Evolutionary conservation across 2,329 filamentous ascomycete genomes (phyloP), one percentile per base, ranked within the genome.

Genomic region (Leptographium lundbergii): DNA sequence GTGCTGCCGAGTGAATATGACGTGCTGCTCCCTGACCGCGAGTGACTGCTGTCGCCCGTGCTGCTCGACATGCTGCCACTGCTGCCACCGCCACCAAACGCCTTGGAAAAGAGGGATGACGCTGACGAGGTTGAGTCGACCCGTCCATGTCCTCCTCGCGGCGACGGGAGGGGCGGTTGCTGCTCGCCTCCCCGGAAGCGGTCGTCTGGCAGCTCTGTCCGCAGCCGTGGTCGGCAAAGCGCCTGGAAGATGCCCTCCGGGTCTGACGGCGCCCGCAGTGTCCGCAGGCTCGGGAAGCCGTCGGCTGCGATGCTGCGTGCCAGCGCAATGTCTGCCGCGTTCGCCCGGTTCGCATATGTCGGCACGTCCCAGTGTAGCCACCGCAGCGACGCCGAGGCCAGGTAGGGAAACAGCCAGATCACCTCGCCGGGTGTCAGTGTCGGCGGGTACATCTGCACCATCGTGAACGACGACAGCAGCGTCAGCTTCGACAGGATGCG

Each of bases 161-260:
- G 11, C 27, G 52, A n/a, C 29, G 52, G 47, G n/a, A 27, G 24
- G 17, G 22, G n/a, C 34, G 14, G 19, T 54, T 19, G 25, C 50
- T 32, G 17, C 50, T 32, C 29, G n/a, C 32, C 3, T 10, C 3
- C n/a, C 60, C 59, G 4, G 64, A 76, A 78, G 25, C 75, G 75
- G 62, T 83, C 79, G 11, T 70, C 71, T 1, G 78, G 74, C 25
- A 79, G 71, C 48, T 82, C 77, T 24, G 81, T 73, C 34, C 76
- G 75, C 34, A 80, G 79, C 4, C 77, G 72, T 0, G 87, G 87
- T 51, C 77, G 79, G 69, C 88, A 91, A 1, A 90, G 76, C 1
- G 75, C 72, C 70, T 91, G 88, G 62, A 91, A 82, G 9, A 81
- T 65, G 29, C 87, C 88, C 6, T 88, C 80, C 1, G 85, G 80